A percentile compares a stretch with the other conserved stretches of the same genome.
Conservation (phyloP, 2,329 filamentous ascomycete genomes). For the Ceratocystis eucalypticola region DNA sequence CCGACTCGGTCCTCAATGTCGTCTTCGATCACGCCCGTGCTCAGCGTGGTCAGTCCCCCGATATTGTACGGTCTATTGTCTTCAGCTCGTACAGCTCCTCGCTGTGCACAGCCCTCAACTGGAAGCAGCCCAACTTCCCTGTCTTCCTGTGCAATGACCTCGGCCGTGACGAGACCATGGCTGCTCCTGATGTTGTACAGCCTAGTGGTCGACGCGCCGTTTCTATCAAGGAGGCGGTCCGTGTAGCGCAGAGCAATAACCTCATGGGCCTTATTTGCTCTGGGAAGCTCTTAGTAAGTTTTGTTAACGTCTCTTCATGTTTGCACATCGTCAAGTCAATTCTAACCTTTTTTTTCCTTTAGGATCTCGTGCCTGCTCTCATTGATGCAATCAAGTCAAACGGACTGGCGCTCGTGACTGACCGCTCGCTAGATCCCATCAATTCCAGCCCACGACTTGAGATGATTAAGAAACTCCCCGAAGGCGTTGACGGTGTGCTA, state of each 20-base stretch:
- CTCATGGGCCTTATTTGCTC: conserved; percentile 95
- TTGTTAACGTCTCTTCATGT: background rate
- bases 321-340: background rate
- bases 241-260: conserved; percentile 89
- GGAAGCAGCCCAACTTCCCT: conserved; percentile 98
- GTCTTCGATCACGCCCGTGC: conserved; percentile 83
- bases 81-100: conserved; percentile 88
- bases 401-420: conserved; percentile 79
- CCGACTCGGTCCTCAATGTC: conserved; percentile 66
- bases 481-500: conserved; percentile 77
- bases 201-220: conserved; percentile 59
- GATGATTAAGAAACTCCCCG: conserved; percentile 49
- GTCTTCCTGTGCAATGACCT: conserved; percentile 92
- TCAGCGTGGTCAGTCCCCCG: conserved; percentile 49
- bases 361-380: conserved; percentile 88
- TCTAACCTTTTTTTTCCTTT: conserved; percentile 8
- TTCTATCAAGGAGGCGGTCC: conserved; percentile 88
- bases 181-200: conserved; percentile 28
- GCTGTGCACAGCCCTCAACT: conserved; percentile 88
- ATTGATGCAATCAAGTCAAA: conserved; percentile 90
- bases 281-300: conserved; percentile 66
- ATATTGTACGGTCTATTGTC: conserved; percentile 71
- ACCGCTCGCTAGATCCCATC: conserved; percentile 50
- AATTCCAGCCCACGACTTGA: conserved; percentile 31
- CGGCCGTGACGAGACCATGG: conserved; percentile 36